Evolutionary conservation across 169 alveolate species (phyloP), one percentile per base, ranked within the genome.

Genomic region (Miamiensis avidus): DNA sequence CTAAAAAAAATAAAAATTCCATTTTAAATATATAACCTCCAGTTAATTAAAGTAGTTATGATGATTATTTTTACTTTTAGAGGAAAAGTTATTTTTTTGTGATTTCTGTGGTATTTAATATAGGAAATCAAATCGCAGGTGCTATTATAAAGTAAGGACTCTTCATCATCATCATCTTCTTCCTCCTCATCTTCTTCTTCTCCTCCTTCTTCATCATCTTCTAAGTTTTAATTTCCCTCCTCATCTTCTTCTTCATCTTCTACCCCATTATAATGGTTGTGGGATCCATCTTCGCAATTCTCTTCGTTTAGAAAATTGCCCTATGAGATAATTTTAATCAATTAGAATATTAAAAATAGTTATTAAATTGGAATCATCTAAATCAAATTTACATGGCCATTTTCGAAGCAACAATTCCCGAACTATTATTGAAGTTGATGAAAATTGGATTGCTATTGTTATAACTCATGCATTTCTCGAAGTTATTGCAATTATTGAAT

Each of bases 181-280:
- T 79, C 84, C 75, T 79, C n/a, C 28, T 73, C 31, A 15, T 26
- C 29, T 64, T 15, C 29, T 28, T 79, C 31, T 79, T 28, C 84
- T 64, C 65, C 84, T 0, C 65, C 84, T 64, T 79, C 84, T 16
- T 79, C 84, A 26, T 64, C 84, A n/a, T 79, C 84, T 77, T 77
- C 82, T 0, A 49, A 65, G 26, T 34, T 29, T 65, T 79, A 75
- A 34, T 79, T 76, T 34, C 64, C 33, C 15, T 32, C 65, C 25
- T 79, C 75, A 28, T 79, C n/a, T 16, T 79, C 33, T n/a, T 34
- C 75, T 26, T 65, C 75, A 29, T 6, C 76, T 25, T 64, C 49
- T n/a, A 49, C 20, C 28, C 64, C 31, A 20, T 49, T 64, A 79
- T 79, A 49, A 11, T 49, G 4, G n/a, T n/a, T n/a, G n/a, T n/a